Percentiles rank a stretch among this genome's conserved stretches.
Conservation (phyloP, 768 basidiomycete species). For the Amanita subjunquillea region DNA sequence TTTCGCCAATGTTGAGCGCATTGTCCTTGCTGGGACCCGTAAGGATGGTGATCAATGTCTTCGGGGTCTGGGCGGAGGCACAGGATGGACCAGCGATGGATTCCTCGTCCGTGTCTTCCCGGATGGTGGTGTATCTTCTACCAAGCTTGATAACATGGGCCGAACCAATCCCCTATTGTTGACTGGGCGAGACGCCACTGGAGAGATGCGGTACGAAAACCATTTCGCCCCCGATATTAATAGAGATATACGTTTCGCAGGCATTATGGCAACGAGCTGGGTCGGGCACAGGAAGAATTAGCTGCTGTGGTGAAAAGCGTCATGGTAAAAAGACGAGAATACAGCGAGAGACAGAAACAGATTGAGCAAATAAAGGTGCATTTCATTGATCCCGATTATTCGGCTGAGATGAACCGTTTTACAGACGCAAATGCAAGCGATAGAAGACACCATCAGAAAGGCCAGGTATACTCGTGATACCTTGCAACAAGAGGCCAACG, state of each 20-base stretch:
- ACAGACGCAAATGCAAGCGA: conserved; percentile 13
- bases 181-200: conserved; percentile 37
- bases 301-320: conserved; percentile 15
- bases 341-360: conserved; percentile 15
- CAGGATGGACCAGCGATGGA: conserved; percentile 52
- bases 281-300: conserved; percentile 27
- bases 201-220: conserved; percentile 33
- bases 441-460: conserved; percentile 14
- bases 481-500: conserved; percentile 53
- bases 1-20: conserved; percentile 57
- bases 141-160: conserved; percentile 18
- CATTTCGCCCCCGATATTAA: neutral
- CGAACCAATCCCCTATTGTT: conserved; percentile 36
- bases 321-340: conserved; percentile 13
- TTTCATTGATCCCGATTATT: conserved; percentile 6
- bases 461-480: conserved; percentile 26
- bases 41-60: conserved; percentile 49
- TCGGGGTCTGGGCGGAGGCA: conserved; percentile 33
- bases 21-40: conserved; percentile 56
- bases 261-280: conserved; percentile 31
- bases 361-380: conserved; percentile 25
- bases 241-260: conserved; percentile 19
- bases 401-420: conserved; percentile 4
- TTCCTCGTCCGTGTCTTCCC: conserved; percentile 55
- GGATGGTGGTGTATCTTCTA: conserved; percentile 63